Conservation (phyloP, 2,329 filamentous ascomycete species). For the Epichloe coenophiala region DNA sequence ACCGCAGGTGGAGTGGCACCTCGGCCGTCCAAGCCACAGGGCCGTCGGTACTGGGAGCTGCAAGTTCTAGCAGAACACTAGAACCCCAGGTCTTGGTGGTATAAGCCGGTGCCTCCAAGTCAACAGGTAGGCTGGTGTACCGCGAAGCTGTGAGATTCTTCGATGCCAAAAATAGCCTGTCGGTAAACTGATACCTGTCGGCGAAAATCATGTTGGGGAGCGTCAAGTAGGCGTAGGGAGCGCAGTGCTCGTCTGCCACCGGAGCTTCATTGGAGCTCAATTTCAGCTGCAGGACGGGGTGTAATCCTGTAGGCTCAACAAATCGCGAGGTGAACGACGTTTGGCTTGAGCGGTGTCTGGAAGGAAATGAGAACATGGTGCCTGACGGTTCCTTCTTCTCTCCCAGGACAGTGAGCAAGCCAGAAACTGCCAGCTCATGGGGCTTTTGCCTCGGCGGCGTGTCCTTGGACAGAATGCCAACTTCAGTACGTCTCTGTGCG, state of each 20-base stretch:
- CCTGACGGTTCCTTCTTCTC: constrained; percentile 59
- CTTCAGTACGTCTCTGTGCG: constrained; percentile 50
- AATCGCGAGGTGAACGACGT: constrained; percentile 51
- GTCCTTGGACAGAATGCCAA: constrained; percentile 64
- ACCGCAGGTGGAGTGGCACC: constrained; percentile 77
- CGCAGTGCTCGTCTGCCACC: constrained; percentile 46
- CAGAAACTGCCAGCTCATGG: constrained; percentile 66
- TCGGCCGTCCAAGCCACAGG: constrained; percentile 46
- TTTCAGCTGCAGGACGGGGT: constrained; percentile 62
- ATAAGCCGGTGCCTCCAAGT: constrained; percentile 85
- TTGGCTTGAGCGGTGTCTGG: constrained; percentile 53
- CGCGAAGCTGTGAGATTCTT: constrained; percentile 62
- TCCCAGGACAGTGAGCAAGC: constrained; percentile 65
- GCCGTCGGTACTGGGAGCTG: constrained; percentile 29
- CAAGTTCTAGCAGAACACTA: constrained; percentile 60
- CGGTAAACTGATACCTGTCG: constrained; percentile 74
- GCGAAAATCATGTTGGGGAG: constrained; percentile 71
- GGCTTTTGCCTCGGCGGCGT: constrained; percentile 43
- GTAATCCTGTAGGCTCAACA: constrained; percentile 61
- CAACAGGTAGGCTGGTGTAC: constrained; percentile 61
- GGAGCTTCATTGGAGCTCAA: constrained; percentile 41
- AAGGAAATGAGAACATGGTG: constrained; percentile 71
- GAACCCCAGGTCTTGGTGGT: constrained; percentile 67
- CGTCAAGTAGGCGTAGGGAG: constrained; percentile 67
- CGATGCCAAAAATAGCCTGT: constrained; percentile 63